These are phyloP conservation scores for Tetrapyrgos nigripes DNA, from an alignment of 1,284 basidiomycete species.

Conservation along the genomic window DNA sequence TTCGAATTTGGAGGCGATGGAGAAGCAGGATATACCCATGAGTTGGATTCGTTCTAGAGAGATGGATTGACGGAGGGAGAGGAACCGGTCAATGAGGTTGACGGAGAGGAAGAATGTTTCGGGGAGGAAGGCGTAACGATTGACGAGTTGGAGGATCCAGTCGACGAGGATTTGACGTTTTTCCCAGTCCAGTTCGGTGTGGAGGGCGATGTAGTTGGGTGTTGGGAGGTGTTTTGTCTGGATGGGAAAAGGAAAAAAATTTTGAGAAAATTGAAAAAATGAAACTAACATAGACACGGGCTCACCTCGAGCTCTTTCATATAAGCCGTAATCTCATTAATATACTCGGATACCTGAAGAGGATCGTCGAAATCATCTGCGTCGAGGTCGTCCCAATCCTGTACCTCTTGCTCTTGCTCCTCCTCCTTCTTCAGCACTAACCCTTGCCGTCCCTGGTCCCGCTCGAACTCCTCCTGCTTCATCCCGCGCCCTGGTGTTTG, in stretches of 20 bases:
- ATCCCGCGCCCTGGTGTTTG: too few species aligned
- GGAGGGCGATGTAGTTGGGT: slow-evolving; percentile 83
- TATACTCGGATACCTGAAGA: slow-evolving; percentile 47
- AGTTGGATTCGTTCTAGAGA: slow-evolving; percentile 91
- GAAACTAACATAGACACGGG: slow-evolving; percentile 7
- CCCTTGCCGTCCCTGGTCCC: slow-evolving; percentile 29
- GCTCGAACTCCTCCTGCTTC: too few species aligned
- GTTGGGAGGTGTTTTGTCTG: slow-evolving; percentile 80
- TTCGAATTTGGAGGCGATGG: slow-evolving; percentile 92
- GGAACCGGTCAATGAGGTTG: slow-evolving; percentile 95
- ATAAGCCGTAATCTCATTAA: slow-evolving; percentile 45
- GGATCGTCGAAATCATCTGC: slow-evolving; percentile 50
- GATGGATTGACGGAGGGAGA: slow-evolving; percentile 83
- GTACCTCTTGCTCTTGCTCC: slow-evolving; percentile 29
- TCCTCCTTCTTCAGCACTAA: too few species aligned
- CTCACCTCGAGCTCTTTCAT: slow-evolving; percentile 51
- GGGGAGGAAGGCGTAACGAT: slow-evolving; percentile 87
- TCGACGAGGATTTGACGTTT: slow-evolving; percentile 91
- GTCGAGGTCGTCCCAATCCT: slow-evolving; percentile 47
- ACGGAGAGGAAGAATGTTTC: slow-evolving; percentile 93
- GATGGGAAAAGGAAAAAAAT: slow-evolving; percentile 5
- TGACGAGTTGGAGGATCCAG: slow-evolving; percentile 94
- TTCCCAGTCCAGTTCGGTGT: slow-evolving; percentile 88
- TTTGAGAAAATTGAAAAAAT: slow-evolving; percentile 4
- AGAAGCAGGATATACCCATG: slow-evolving; percentile 90